Evolutionary conservation across 495 filamentous ascomycete genomes (phyloP).

Genomic region (Neurospora cerealis): DNA sequence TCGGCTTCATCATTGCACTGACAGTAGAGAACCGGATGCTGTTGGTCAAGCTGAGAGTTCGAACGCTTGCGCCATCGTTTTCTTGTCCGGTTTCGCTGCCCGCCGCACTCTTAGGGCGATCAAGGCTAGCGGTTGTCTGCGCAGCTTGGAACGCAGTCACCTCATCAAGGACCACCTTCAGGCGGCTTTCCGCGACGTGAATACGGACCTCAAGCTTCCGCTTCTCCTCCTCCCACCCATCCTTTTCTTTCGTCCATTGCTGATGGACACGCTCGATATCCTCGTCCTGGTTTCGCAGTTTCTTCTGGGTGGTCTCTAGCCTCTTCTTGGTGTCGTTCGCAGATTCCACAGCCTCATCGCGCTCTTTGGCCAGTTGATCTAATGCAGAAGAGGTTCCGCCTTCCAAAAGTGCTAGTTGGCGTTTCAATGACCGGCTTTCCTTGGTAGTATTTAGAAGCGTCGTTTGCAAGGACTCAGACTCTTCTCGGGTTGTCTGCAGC

Average conservation of each 20-base stretch:
- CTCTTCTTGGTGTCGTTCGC: constrained; percentile 64
- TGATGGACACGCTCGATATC: constrained; percentile 65
- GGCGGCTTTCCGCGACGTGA: constrained; percentile 75
- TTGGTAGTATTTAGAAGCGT: constrained; percentile 52
- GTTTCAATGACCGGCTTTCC: constrained; percentile 71
- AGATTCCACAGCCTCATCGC: constrained; percentile 73
- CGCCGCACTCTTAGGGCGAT: constrained; percentile 36
- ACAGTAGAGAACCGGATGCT: constrained; percentile 64
- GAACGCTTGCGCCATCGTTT: constrained; percentile 70
- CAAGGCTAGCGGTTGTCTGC: constrained; percentile 28
- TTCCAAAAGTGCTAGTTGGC: constrained; percentile 77
- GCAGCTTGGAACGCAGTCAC: constrained; percentile 64
- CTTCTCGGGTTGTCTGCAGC: constrained; percentile 57
- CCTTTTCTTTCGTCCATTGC: constrained; percentile 71
- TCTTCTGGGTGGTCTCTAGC: constrained; percentile 70
- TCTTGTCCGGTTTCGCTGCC: constrained; percentile 43
- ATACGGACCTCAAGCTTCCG: constrained; percentile 72
- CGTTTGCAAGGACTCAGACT: constrained; percentile 58
- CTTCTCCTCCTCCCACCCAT: constrained; percentile 72
- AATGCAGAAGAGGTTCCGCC: constrained; percentile 78
- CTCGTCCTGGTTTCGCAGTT: constrained; percentile 70
- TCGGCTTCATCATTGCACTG: constrained; percentile 43
- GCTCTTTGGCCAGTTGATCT: constrained; percentile 70
- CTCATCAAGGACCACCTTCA: constrained; percentile 77
- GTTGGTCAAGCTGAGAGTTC: constrained; percentile 66